Conservation (phyloP, 140 eudicot species). For the Bidens hawaiensis region DNA sequence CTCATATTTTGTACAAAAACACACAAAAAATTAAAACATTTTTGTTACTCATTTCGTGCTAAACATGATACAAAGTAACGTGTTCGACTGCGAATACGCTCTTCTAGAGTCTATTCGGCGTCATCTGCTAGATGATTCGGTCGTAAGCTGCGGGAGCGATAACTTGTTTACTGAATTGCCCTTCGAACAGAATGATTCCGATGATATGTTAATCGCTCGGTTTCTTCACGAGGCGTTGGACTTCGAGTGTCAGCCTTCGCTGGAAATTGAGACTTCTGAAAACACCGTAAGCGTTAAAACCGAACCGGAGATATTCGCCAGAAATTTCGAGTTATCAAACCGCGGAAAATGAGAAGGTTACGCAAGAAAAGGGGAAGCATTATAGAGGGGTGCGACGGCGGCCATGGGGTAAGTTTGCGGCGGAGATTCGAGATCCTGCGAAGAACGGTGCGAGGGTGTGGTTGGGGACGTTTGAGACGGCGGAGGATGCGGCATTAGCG, state of each 20-base stretch:
- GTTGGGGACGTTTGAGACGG: too few relatives aligned
- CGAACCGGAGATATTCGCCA: conserved; percentile 33
- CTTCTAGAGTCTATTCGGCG: conserved; percentile 49
- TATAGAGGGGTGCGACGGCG: conserved; percentile 67
- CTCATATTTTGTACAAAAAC: too few relatives aligned
- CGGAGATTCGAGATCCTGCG: too few relatives aligned
- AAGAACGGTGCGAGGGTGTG: too few relatives aligned
- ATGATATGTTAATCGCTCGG: conserved; percentile 42
- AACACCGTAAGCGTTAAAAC: conserved; percentile 28
- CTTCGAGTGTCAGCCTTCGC: conserved; percentile 14
- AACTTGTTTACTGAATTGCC: conserved; percentile 37
- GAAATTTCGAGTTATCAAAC: neutral
- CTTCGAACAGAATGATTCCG: conserved; percentile 41
- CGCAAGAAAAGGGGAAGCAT: conserved; percentile 36
- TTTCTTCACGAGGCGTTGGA: conserved; percentile 34
- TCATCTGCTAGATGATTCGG: conserved; percentile 45
- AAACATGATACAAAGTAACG: conserved; percentile 12
- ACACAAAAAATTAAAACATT: too few relatives aligned
- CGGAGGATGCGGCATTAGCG: conserved; percentile 63
- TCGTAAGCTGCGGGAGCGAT: conserved; percentile 19
- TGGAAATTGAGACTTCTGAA: neutral
- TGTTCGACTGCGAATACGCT: conserved; percentile 38
- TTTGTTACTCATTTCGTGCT: too few relatives aligned
- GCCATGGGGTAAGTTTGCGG: too few relatives aligned
- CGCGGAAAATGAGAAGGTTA: neutral